Conservation (phyloP, 441 rosid genomes). For the Gossypium schwendimanii region DNA sequence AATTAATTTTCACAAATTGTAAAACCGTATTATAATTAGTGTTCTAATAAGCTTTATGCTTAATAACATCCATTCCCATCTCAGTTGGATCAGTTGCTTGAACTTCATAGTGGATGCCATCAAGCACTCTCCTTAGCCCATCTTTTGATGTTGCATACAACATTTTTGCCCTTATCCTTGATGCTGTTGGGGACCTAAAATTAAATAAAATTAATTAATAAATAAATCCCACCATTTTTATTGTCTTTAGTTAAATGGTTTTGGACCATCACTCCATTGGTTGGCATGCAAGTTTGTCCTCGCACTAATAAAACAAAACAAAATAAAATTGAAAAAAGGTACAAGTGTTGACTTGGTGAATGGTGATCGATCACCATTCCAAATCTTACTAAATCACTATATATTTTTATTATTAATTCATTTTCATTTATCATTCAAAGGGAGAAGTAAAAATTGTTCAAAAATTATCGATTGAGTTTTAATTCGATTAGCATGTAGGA, state of each 20-base stretch:
- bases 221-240: neutral
- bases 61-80: conserved; percentile 79
- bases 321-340: neutral
- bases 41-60: conserved; percentile 47
- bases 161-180: conserved; percentile 78
- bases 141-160: conserved; percentile 79
- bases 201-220: neutral
- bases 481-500: rapidly evolving
- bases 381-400: neutral
- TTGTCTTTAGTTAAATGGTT: neutral
- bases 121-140: conserved; percentile 71
- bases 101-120: conserved; percentile 74
- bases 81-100: conserved; percentile 93
- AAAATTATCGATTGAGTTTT: too few species aligned
- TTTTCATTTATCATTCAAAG: too few species aligned
- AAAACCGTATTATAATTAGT: neutral
- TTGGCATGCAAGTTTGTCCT: neutral
- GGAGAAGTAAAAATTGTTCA: too few species aligned
- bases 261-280: neutral
- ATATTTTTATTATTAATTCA: neutral
- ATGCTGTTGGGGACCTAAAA: conserved; percentile 71
- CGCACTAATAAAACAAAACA: neutral
- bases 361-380: neutral
- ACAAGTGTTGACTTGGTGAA: neutral
- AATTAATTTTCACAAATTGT: too few species aligned